phyloP scores from a whole-genome alignment of 2,329 filamentous ascomycete species.

The Hypoxylon sp. region DNA sequence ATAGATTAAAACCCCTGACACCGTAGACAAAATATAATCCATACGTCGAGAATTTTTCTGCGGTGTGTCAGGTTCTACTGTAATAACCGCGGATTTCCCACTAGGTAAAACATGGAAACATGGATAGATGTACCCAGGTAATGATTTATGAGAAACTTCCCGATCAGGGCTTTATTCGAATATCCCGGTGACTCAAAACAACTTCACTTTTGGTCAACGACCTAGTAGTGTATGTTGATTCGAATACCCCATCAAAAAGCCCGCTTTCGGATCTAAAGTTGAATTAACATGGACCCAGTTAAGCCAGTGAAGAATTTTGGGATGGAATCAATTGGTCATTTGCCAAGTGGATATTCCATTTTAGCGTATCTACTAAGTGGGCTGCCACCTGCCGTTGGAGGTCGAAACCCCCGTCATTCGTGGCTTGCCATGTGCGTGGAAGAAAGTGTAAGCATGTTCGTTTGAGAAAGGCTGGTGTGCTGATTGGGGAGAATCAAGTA shows the following conservation, averaged over 20 bases:
- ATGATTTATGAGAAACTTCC: conserved; percentile 27
- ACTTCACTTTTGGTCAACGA: conserved; percentile 10
- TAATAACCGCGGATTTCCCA: conserved; percentile 13
- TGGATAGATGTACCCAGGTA: background rate
- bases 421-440: conserved; percentile 48
- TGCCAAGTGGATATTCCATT: conserved; percentile 36
- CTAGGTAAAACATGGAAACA: conserved; percentile 19
- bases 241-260: conserved; percentile 33
- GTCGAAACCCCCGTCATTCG: conserved; percentile 46
- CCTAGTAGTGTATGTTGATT: conserved; percentile 5
- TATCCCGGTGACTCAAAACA: conserved; percentile 15
- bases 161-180: conserved; percentile 17
- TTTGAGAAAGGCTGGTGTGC: conserved; percentile 30
- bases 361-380: conserved; percentile 43
- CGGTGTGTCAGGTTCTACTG: conserved; percentile 20
- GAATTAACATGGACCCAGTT: conserved; percentile 22
- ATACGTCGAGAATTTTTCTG: conserved; percentile 22
- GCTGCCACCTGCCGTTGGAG: conserved; percentile 44
- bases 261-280: conserved; percentile 42
- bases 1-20: conserved; percentile 38
- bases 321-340: conserved; percentile 42
- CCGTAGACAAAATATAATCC: conserved; percentile 20
- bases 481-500: conserved; percentile 39
- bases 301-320: conserved; percentile 43
- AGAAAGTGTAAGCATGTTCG: conserved; percentile 43